Conservation (phyloP, 208 protist genomes). For the Acanthamoeba culbertsoni region DNA sequence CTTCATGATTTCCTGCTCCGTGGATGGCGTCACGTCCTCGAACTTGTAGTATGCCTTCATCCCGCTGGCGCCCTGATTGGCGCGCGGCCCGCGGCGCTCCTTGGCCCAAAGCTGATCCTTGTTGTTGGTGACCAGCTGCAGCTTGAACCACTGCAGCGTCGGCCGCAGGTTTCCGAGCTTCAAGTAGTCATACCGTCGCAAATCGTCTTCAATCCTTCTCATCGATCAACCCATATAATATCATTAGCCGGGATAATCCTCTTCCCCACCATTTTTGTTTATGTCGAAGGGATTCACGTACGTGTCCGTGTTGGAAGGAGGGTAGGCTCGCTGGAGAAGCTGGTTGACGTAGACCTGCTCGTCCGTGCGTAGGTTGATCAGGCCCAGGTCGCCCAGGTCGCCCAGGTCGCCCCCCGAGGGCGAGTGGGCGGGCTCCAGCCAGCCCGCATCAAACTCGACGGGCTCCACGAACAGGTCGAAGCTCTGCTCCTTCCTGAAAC, state of each 20-base stretch:
- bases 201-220: background rate
- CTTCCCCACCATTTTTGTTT: no score
- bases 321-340: background rate
- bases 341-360: background rate
- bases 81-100: no score
- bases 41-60: background rate
- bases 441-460: conserved; percentile 35
- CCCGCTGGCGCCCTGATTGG: background rate
- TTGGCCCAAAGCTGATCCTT: background rate
- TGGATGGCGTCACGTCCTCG: background rate
- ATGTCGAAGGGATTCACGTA: background rate
- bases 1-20: background rate
- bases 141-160: background rate
- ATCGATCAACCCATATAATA: background rate
- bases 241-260: background rate
- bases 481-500: background rate
- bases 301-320: background rate
- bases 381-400: background rate
- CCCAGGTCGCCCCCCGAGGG: background rate
- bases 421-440: background rate
- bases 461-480: conserved; percentile 57
- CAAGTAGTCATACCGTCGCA: background rate
- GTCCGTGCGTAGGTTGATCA: background rate
- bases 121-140: background rate
- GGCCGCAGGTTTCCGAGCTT: background rate